phyloP scores from a whole-genome alignment of 768 basidiomycete species.

The Austroboletus eburneus region DNA sequence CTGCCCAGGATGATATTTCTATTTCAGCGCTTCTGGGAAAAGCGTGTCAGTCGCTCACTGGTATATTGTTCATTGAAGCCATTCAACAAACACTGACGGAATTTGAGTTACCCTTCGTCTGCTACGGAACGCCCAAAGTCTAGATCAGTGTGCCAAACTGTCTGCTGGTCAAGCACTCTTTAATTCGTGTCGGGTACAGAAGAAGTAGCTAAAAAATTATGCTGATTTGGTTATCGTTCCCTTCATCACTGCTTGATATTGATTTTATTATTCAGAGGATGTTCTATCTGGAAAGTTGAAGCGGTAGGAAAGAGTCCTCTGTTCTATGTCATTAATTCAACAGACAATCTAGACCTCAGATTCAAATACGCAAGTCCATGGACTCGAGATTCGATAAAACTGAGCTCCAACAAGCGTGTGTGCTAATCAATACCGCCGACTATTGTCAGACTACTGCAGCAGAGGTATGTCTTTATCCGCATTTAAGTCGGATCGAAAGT shows the following conservation, averaged over 20 bases:
- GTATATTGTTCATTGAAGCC: constrained; percentile 79
- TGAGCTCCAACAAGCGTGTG: constrained; percentile 77
- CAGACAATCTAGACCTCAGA: constrained; percentile 35
- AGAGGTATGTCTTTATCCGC: constrained; percentile 49
- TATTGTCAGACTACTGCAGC: constrained; percentile 91
- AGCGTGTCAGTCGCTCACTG: constrained; percentile 64
- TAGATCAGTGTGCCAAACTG: constrained; percentile 91
- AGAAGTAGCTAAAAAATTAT: constrained; percentile 93
- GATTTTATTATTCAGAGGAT: constrained; percentile 63
- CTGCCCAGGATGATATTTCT: constrained; percentile 68
- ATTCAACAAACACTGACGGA: constrained; percentile 84
- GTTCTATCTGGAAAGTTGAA: constrained; percentile 74
- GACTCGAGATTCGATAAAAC: constrained; percentile 75
- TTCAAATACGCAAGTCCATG: constrained; percentile 56
- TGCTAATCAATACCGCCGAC: constrained; percentile 95
- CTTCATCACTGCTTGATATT: background rate
- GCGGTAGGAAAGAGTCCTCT: constrained; percentile 41
- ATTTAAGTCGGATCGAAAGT: background rate
- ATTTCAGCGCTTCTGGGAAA: constrained; percentile 80
- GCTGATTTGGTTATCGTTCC: constrained; percentile 55
- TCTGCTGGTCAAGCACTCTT: constrained; percentile 81
- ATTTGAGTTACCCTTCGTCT: constrained; percentile 85
- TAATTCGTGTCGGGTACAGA: constrained; percentile 76
- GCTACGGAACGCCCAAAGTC: constrained; percentile 92
- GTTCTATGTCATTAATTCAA: background rate